Evolutionary conservation across 768 basidiomycete species (phyloP), one percentile per base, ranked within the genome.

Genomic region (Pleurotus platypus): DNA sequence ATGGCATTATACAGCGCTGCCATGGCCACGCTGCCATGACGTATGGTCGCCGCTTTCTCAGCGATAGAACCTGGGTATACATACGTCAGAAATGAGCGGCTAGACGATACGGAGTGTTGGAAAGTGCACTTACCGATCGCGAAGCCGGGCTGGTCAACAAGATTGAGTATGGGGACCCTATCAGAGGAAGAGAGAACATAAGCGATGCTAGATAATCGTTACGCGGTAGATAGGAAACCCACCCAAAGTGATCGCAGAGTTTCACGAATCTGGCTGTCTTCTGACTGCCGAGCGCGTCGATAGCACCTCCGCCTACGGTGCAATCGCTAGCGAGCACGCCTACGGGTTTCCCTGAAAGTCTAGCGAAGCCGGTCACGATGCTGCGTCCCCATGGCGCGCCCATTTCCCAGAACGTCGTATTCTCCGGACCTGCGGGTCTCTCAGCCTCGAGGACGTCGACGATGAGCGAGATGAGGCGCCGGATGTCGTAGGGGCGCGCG

Each of bases 241-340:
- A 76, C 75, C 73, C 66, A 47, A 76, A 75, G 50, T 76, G 75
- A 56, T 74, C 69, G 59, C 75, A 76, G n/a, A 76, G 62, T 24
- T 63, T 73, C 6, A 67, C 60, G 54, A 76, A 76, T 47, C 72
- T 65, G 0, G 72, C 62, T n/a, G 70, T 67, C 48, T 76, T 76
- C 57, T 74, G 75, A 56, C 71, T 72, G 5, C 73, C 75, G 16
- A 73, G 58, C 0, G 75, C 73, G 59, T 73, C 73, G 35, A 75
- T 72, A 1, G 72, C 75, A 56, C 75, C 75, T 60, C 75, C 75
- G 43, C 73, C 73, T 16, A 73, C 63, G 26, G 64, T 67, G 47
- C 75, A 76, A 53, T 76, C 73, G 56, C 75, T 76, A 3, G 72
- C 62, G 22, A 76, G 59, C 13, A 76, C 60, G 42, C 72, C 75